Evolutionary conservation across 768 basidiomycete species (phyloP).

Genomic region (Leccinum variicolor): DNA sequence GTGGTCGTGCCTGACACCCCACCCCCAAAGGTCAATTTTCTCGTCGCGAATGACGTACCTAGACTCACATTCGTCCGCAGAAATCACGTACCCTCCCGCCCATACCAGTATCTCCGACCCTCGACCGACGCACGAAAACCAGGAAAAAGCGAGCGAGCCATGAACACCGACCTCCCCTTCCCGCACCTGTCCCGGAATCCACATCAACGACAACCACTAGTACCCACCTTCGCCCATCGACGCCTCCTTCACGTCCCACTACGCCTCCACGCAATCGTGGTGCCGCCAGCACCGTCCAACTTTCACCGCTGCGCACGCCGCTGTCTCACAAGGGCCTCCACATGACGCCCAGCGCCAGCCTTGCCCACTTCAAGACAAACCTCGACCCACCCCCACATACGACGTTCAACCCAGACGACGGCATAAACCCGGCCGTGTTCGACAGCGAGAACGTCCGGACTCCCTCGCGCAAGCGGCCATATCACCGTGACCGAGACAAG

Average conservation of each 20-base stretch:
- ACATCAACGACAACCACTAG: constrained; percentile 8
- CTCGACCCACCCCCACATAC: constrained; percentile 58
- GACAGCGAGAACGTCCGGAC: constrained; percentile 41
- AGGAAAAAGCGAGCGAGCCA: constrained; percentile 20
- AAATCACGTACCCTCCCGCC: constrained; percentile 38
- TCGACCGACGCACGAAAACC: constrained; percentile 31
- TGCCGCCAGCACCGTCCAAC: constrained; percentile 31
- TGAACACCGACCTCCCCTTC: constrained; percentile 17
- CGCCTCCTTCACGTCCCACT: constrained; percentile 39
- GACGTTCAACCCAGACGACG: constrained; percentile 23
- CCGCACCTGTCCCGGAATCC: constrained; percentile 27
- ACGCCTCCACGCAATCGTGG: constrained; percentile 35
- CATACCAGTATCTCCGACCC: constrained; percentile 47
- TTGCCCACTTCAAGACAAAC: constrained; percentile 66
- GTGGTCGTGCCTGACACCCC: constrained; percentile 19
- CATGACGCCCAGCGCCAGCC: constrained; percentile 65
- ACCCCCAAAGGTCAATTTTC: constrained; percentile 24
- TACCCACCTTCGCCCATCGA: constrained; percentile 18
- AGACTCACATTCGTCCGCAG: constrained; percentile 20
- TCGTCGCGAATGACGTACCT: neutral
- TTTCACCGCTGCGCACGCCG: constrained; percentile 64
- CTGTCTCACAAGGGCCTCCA: constrained; percentile 65
- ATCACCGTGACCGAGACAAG: constrained; percentile 27
- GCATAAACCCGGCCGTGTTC: constrained; percentile 36
- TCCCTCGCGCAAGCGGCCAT: constrained; percentile 42